phyloP scores from a whole-genome alignment of 2,329 filamentous ascomycete genomes.

The Aulographum hederae region DNA sequence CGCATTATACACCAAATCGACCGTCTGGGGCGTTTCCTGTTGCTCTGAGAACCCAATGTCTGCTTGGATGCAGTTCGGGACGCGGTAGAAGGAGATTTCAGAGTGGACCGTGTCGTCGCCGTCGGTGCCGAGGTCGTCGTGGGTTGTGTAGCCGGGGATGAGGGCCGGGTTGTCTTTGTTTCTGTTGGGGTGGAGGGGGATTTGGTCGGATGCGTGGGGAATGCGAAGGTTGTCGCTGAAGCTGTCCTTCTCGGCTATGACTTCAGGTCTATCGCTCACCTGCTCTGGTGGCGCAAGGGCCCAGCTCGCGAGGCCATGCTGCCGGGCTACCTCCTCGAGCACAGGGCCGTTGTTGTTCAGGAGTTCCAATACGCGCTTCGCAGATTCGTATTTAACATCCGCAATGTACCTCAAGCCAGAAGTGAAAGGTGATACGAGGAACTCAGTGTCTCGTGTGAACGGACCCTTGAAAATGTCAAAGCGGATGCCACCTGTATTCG shows the following conservation, averaged over 20 bases:
- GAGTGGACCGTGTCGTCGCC: conserved; percentile 83
- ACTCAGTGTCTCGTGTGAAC: conserved; percentile 78
- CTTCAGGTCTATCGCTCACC: conserved; percentile 9
- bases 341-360: conserved; percentile 40
- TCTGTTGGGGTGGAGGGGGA: conserved; percentile 10
- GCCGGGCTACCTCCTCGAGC: conserved; percentile 13
- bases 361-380: conserved; percentile 45
- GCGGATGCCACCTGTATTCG: conserved; percentile 81
- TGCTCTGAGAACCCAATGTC: conserved; percentile 40
- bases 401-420: conserved; percentile 61
- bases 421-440: conserved; percentile 72
- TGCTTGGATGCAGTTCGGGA: conserved; percentile 72
- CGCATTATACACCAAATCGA: conserved; percentile 82
- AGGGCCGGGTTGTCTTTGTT: conserved; percentile 24
- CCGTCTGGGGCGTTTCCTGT: conserved; percentile 24
- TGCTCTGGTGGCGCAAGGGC: conserved; percentile 28
- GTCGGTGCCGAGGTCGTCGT: conserved; percentile 63
- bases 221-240: neutral
- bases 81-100: conserved; percentile 51
- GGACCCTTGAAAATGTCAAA: conserved; percentile 90
- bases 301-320: conserved; percentile 9
- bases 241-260: neutral
- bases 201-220: conserved; percentile 9
- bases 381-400: conserved; percentile 62
- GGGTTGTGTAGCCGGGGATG: conserved; percentile 74